phyloP scores from a whole-genome alignment of 2,329 filamentous ascomycete species.

The Exophiala dermatitidis region DNA sequence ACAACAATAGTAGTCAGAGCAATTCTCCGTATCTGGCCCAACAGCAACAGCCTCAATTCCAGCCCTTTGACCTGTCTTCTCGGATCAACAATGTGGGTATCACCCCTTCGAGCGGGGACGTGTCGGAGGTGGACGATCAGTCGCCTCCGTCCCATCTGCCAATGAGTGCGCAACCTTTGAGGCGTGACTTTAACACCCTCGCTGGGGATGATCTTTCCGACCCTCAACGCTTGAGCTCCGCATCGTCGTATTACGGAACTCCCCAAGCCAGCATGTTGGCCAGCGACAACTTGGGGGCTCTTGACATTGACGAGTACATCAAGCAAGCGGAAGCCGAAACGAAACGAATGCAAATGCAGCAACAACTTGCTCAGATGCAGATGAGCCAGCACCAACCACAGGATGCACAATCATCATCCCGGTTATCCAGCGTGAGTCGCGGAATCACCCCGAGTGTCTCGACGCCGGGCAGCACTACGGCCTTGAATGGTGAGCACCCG shows the following conservation, averaged over 20 bases:
- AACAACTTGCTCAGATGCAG: constrained; percentile 20
- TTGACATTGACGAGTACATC: constrained; percentile 41
- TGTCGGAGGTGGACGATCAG: constrained; percentile 44
- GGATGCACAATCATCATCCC: constrained; percentile 10
- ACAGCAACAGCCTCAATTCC: constrained; percentile 6
- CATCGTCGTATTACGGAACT: constrained; percentile 38
- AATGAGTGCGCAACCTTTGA: constrained; percentile 10
- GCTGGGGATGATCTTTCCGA: constrained; percentile 37
- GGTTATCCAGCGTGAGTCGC: constrained; percentile 19
- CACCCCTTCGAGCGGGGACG: constrained; percentile 44
- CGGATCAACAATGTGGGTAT: constrained; percentile 29
- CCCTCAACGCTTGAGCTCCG: constrained; percentile 37
- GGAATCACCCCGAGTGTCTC: constrained; percentile 23
- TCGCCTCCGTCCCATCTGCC: constrained; percentile 15
- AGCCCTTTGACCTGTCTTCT: constrained; percentile 11
- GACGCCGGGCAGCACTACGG: constrained; percentile 14
- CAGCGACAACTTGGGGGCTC: constrained; percentile 35
- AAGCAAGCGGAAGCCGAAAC: constrained; percentile 29
- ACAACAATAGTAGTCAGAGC: constrained; percentile 8
- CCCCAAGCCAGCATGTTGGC: constrained; percentile 38
- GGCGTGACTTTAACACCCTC: constrained; percentile 29
- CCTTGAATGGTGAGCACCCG: constrained; percentile 15
- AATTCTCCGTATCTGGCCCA: constrained; percentile 30
- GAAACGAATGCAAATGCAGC: constrained; percentile 22
- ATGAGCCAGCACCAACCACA: constrained; percentile 6